These are phyloP conservation scores for Rhodotorula mucilaginosa DNA, from an alignment of 1,284 basidiomycete species.

Conservation along the genomic window DNA sequence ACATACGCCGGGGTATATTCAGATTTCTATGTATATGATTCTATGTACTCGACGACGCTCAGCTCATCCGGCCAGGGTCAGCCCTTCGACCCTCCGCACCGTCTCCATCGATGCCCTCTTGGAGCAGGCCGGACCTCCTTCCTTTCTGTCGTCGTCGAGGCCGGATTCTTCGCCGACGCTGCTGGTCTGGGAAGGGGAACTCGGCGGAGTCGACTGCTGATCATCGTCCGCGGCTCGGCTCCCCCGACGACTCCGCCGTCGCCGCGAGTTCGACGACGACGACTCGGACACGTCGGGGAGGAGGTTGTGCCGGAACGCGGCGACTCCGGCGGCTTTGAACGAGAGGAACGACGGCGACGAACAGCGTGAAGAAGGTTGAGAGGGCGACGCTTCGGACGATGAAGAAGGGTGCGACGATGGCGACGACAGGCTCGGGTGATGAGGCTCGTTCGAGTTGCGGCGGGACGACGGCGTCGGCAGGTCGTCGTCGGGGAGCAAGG, in stretches of 20 bases:
- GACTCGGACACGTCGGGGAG: not conserved
- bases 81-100: slow-evolving; percentile 6
- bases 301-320: slow-evolving; percentile 1
- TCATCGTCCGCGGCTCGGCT: not conserved
- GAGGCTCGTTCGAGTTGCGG: not conserved
- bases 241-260: not conserved
- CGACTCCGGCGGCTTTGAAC: not conserved
- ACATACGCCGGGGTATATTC: too few species aligned
- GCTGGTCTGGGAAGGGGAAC: slow-evolving; percentile 7
- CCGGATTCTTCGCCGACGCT: not conserved
- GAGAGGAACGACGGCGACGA: slow-evolving; percentile 1
- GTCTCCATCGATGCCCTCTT: slow-evolving; percentile 8
- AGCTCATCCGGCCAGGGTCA: not conserved
- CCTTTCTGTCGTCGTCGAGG: not conserved
- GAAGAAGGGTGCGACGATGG: not conserved
- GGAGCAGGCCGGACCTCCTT: not conserved
- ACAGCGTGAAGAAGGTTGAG: not conserved
- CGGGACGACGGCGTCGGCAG: not conserved
- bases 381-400: slow-evolving; percentile 3
- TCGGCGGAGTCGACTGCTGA: slow-evolving; percentile 5
- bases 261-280: not conserved
- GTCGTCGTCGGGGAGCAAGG: not conserved
- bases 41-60: not conserved
- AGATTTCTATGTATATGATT: not conserved
- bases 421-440: not conserved